A percentile compares a stretch with the other conserved stretches of the same genome.
Evolutionary conservation across 1,284 basidiomycete genomes (phyloP).

Genomic region (Fomes fomentarius): DNA sequence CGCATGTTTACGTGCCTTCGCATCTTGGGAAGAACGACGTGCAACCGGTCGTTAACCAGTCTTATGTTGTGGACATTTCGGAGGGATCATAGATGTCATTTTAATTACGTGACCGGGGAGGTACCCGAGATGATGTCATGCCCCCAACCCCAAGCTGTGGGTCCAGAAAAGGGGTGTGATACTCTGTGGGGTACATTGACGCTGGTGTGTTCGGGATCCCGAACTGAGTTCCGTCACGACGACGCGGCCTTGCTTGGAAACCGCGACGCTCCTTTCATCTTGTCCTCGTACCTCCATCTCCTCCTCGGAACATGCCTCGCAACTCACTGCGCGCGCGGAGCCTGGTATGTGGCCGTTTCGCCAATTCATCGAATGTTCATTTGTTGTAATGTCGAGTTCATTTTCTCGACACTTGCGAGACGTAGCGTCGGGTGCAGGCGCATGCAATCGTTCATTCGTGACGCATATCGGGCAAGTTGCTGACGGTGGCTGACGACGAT

Average conservation of each 20-base stretch:
- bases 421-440: too few species aligned
- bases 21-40: too few species aligned
- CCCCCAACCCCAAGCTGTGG: not conserved
- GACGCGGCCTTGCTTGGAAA: not conserved
- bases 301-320: constrained; percentile 5
- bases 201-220: not conserved
- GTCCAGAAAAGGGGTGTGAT: not conserved
- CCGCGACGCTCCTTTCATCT: not conserved
- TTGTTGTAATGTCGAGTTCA: not conserved
- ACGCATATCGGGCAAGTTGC: too few species aligned
- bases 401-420: not conserved
- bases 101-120: constrained; percentile 1
- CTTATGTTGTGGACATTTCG: too few species aligned
- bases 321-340: constrained; percentile 5
- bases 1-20: too few species aligned
- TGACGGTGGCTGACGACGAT: not conserved
- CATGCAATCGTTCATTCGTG: too few species aligned
- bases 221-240: not conserved
- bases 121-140: constrained; percentile 3
- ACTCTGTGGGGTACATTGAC: not conserved
- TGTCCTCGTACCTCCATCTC: constrained; percentile 3
- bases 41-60: too few species aligned
- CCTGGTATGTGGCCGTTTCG: not conserved
- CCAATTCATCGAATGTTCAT: not conserved
- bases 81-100: too few species aligned